Percentiles rank a stretch among this genome's conserved stretches.
These are phyloP conservation scores for Colletotrichum tropicicola DNA, from an alignment of 2,329 filamentous ascomycete genomes.

Conservation along the genomic window DNA sequence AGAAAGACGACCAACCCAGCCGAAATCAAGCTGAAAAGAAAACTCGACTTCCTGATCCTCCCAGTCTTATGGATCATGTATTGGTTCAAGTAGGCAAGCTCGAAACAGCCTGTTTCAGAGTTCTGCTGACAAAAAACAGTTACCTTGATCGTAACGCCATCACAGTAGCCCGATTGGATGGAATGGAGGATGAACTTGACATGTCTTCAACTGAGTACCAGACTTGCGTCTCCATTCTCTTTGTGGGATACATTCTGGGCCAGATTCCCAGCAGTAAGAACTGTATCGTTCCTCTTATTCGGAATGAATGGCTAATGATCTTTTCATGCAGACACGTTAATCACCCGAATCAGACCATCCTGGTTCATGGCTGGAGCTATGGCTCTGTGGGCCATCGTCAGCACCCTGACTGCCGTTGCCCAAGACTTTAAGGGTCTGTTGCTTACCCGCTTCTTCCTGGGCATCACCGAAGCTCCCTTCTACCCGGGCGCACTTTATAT, in stretches of 20 bases:
- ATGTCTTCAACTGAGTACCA: conserved; percentile 39
- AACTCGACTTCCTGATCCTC: conserved; percentile 42
- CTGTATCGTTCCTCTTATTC: conserved; percentile 7
- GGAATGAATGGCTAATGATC: background rate
- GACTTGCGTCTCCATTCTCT: conserved; percentile 32
- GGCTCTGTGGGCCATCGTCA: conserved; percentile 25
- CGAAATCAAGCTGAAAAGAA: conserved; percentile 47
- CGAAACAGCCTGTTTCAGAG: background rate
- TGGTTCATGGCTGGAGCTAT: conserved; percentile 19
- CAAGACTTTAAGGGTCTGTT: conserved; percentile 41
- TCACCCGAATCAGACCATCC: conserved; percentile 19
- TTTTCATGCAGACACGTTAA: conserved; percentile 17
- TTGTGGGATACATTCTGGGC: conserved; percentile 41
- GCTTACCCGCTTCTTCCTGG: conserved; percentile 44
- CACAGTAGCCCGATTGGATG: conserved; percentile 20
- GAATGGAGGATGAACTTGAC: conserved; percentile 37
- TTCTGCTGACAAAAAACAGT: background rate
- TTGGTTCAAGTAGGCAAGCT: conserved; percentile 23
- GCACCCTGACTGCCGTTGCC: conserved; percentile 40
- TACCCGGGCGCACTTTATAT: conserved; percentile 32
- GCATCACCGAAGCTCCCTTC: conserved; percentile 42
- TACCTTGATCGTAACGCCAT: conserved; percentile 35
- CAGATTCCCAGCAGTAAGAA: conserved; percentile 39
- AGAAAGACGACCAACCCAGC: conserved; percentile 46
- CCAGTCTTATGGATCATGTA: conserved; percentile 46